phyloP scores from a whole-genome alignment of 176 grass and related monocot species.

The Melocanna baccifera region DNA sequence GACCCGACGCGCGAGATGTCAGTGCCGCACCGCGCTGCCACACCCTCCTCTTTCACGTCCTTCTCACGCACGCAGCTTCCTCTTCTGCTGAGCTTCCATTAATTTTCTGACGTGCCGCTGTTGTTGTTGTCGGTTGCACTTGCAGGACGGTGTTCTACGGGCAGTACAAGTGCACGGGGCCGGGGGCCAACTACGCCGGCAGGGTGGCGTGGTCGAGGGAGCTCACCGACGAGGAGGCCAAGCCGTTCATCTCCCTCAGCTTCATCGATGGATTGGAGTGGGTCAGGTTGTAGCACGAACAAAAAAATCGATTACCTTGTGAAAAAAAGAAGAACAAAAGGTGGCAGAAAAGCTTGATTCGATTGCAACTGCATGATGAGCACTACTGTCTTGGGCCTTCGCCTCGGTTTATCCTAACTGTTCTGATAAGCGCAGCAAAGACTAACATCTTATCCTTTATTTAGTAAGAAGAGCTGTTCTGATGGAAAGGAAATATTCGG shows the following conservation, averaged over 20 bases:
- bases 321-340: neutral
- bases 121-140: neutral
- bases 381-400: neutral
- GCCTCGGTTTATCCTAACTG: neutral
- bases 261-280: constrained; percentile 86
- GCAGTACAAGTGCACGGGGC: constrained; percentile 88
- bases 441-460: neutral
- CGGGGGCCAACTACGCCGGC: constrained; percentile 62
- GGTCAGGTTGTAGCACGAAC: constrained; percentile 46
- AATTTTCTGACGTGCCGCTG: neutral
- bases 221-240: constrained; percentile 90
- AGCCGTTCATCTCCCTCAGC: constrained; percentile 72
- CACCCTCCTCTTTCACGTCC: neutral
- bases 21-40: neutral
- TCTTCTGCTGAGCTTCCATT: neutral
- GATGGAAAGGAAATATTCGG: neutral
- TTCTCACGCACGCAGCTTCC: neutral
- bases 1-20: constrained; percentile 84
- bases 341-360: neutral
- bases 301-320: neutral
- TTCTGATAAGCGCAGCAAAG: neutral
- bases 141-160: constrained; percentile 99
- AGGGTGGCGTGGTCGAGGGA: constrained; percentile 85
- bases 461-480: neutral
- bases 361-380: neutral